Evolutionary conservation across 495 filamentous ascomycete genomes (phyloP).

Genomic region (Oidiodendron maius): DNA sequence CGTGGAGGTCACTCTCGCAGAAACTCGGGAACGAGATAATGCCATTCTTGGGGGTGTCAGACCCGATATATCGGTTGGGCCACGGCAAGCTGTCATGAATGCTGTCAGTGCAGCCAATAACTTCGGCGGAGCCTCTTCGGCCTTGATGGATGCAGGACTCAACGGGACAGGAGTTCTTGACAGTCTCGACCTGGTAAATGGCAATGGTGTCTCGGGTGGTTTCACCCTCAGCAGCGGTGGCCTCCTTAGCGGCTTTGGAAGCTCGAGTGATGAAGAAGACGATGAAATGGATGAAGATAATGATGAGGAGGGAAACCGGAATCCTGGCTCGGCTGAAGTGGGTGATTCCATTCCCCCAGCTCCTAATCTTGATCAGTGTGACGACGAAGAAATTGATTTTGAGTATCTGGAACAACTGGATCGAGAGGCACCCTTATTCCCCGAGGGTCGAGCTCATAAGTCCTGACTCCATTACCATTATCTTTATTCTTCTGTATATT

Average conservation of each 20-base stretch:
- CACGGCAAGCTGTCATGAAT: constrained; percentile 60
- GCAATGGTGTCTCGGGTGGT: constrained; percentile 50
- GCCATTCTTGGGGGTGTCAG: constrained; percentile 95
- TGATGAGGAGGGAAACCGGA: constrained; percentile 44
- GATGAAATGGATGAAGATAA: constrained; percentile 90
- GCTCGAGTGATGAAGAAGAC: constrained; percentile 93
- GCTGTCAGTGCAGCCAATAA: constrained; percentile 53
- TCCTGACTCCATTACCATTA: constrained; percentile 6
- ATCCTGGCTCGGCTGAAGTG: constrained; percentile 23
- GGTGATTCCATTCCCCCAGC: constrained; percentile 26
- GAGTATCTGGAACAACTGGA: constrained; percentile 26
- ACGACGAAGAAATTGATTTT: constrained; percentile 24
- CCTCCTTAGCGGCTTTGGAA: constrained; percentile 89
- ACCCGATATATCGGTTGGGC: constrained; percentile 54
- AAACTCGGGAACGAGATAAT: constrained; percentile 94
- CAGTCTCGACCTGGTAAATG: constrained; percentile 68
- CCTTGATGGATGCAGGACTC: constrained; percentile 70
- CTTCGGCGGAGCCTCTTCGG: constrained; percentile 56
- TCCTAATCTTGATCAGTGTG: constrained; percentile 25
- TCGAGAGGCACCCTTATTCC: constrained; percentile 25
- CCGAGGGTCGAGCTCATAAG: constrained; percentile 18
- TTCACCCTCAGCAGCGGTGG: constrained; percentile 63
- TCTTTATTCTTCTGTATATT: constrained; percentile 20
- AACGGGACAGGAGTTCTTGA: constrained; percentile 55
- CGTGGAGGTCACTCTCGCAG: constrained; percentile 88